Conservation (phyloP, 2,329 filamentous ascomycete species). For the Penicillium italicum region DNA sequence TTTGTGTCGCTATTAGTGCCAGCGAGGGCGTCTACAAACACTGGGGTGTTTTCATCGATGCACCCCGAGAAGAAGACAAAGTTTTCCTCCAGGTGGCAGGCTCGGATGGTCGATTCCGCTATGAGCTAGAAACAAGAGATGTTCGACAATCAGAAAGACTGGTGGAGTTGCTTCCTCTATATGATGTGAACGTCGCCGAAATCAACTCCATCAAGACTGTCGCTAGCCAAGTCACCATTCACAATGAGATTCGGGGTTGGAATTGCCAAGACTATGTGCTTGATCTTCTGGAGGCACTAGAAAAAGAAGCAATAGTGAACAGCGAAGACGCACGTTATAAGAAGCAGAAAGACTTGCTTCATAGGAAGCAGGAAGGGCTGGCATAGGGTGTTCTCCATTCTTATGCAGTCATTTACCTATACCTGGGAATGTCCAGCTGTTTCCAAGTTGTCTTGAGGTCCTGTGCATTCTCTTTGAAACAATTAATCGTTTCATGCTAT, state of each 20-base stretch:
- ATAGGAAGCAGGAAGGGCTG: slow-evolving; percentile 10
- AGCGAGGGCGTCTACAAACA: background rate
- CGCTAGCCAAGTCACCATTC: slow-evolving; percentile 16
- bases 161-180: slow-evolving; percentile 8
- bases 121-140: background rate
- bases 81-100: background rate
- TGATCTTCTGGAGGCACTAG: slow-evolving; percentile 22
- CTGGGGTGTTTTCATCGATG: background rate
- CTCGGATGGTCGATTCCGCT: background rate
- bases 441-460: background rate
- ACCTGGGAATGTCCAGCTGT: background rate
- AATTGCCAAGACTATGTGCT: slow-evolving; percentile 30
- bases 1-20: background rate
- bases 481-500: background rate
- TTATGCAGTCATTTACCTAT: background rate
- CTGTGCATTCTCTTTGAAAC: background rate
- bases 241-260: slow-evolving; percentile 21
- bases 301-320: slow-evolving; percentile 15
- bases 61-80: background rate
- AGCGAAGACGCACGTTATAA: background rate
- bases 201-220: slow-evolving; percentile 12
- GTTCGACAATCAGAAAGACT: background rate
- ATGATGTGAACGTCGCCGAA: slow-evolving; percentile 4
- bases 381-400: background rate
- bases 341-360: slow-evolving; percentile 4